Conservation (phyloP, 805 yeast genomes). For the Debaryomyces prosopidis region DNA sequence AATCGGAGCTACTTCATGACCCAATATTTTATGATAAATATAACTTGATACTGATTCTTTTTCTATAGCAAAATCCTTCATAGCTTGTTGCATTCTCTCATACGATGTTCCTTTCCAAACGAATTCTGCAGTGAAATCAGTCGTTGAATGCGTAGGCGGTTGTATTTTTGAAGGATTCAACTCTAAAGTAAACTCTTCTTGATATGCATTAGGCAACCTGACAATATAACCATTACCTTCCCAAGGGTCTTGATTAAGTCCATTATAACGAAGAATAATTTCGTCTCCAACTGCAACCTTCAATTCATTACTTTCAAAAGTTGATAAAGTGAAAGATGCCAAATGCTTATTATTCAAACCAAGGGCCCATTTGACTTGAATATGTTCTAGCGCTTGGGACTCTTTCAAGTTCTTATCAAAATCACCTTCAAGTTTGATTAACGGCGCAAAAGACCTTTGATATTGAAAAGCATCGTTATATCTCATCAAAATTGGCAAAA, state of each 20-base stretch:
- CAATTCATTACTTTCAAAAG: constrained; percentile 62
- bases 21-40: constrained; percentile 75
- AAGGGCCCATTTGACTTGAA: constrained; percentile 71
- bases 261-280: constrained; percentile 64
- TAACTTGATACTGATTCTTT: constrained; percentile 70
- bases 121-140: constrained; percentile 79
- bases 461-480: constrained; percentile 84
- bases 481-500: constrained; percentile 71
- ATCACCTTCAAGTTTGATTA: constrained; percentile 80
- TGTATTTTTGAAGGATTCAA: constrained; percentile 41
- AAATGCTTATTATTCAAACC: constrained; percentile 64
- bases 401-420: constrained; percentile 74
- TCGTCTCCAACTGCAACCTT: constrained; percentile 86
- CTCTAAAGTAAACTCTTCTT: constrained; percentile 74
- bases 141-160: constrained; percentile 61
- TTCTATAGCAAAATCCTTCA: constrained; percentile 68
- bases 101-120: constrained; percentile 88
- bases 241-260: constrained; percentile 64
- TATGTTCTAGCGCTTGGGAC: constrained; percentile 71
- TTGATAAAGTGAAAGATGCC: constrained; percentile 68
- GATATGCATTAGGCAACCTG: constrained; percentile 63
- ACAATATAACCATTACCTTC: constrained; percentile 70
- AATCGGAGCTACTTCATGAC: constrained; percentile 70
- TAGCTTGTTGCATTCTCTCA: constrained; percentile 79
- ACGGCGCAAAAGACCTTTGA: constrained; percentile 81